Evolutionary conservation across 1,139 yeast genomes (phyloP).

Genomic region (Candida sanyaensis): DNA sequence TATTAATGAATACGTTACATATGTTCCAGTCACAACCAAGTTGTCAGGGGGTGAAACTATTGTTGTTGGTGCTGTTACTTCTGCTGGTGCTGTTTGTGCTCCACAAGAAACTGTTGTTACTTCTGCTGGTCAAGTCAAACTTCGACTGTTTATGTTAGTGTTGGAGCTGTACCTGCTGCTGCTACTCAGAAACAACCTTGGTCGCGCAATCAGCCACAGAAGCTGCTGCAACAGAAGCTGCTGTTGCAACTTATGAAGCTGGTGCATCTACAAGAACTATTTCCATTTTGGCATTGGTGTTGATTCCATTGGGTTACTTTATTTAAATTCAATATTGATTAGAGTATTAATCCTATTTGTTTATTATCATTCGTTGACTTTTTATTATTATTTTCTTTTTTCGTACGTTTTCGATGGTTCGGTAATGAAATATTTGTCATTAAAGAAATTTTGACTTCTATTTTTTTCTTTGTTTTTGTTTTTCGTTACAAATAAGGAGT

Average conservation of each 20-base stretch:
- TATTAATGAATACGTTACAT: slow-evolving; percentile 2
- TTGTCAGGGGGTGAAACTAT: neutral
- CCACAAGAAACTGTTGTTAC: slow-evolving; percentile 3
- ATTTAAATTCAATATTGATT: slow-evolving; percentile 8
- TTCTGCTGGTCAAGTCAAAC: slow-evolving; percentile 6
- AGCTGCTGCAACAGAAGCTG: slow-evolving; percentile 26
- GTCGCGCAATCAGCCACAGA: slow-evolving; percentile 20
- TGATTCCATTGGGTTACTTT: slow-evolving; percentile 30
- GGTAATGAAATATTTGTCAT: no score
- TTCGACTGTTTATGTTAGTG: slow-evolving; percentile 2
- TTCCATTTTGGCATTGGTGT: slow-evolving; percentile 26
- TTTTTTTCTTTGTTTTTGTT: no score
- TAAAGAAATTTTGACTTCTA: no score
- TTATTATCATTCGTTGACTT: no score
- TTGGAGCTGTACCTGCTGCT: slow-evolving; percentile 1
- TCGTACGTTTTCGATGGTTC: no score
- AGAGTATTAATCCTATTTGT: no score
- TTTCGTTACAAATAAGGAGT: no score
- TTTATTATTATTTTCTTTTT: no score
- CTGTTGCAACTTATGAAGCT: slow-evolving; percentile 24
- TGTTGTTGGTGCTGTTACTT: slow-evolving; percentile 10
- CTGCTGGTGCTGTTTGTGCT: slow-evolving; percentile 6
- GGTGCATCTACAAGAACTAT: slow-evolving; percentile 24
- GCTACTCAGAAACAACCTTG: slow-evolving; percentile 5
- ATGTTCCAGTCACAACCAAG: neutral